A percentile compares a stretch with the other conserved stretches of the same genome.
Conservation (phyloP, 2,329 filamentous ascomycete genomes). For the Pyricularia sp. region DNA sequence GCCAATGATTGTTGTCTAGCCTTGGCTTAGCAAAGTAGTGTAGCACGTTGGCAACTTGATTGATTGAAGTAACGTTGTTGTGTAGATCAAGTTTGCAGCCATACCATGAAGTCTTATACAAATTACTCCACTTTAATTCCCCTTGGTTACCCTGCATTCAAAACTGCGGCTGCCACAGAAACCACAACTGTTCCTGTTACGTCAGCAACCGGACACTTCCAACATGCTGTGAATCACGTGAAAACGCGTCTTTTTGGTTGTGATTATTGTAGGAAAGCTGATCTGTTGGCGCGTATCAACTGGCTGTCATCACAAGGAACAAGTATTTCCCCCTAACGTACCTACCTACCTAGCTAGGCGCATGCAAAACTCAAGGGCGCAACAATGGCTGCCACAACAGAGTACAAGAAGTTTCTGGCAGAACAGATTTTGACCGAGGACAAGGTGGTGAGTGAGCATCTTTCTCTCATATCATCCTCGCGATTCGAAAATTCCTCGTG, state of each 20-base stretch:
- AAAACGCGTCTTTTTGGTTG: neutral
- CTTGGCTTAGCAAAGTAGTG: neutral
- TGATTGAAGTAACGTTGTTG: neutral
- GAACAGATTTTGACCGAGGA: constrained; percentile 69
- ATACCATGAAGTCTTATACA: too few relatives aligned
- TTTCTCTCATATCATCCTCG: neutral
- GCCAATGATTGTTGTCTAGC: neutral
- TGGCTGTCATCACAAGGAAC: neutral
- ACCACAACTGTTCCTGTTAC: neutral
- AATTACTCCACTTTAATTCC: too few relatives aligned
- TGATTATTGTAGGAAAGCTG: neutral
- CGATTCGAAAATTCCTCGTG: constrained; percentile 3
- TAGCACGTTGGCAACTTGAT: neutral
- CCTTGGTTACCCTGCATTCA: too few relatives aligned
- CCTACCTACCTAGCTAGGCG: too few relatives aligned
- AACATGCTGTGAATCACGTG: neutral
- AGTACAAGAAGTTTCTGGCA: constrained; percentile 65
- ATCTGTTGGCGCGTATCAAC: neutral
- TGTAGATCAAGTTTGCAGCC: neutral
- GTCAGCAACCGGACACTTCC: neutral
- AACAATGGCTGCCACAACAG: constrained; percentile 14
- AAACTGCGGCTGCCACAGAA: too few relatives aligned
- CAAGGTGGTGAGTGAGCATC: constrained; percentile 46
- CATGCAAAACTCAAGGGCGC: neutral
- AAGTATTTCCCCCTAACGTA: neutral